Evolutionary conservation across 345 rosid genomes (phyloP).

Genomic region (Lepidium didymum): DNA sequence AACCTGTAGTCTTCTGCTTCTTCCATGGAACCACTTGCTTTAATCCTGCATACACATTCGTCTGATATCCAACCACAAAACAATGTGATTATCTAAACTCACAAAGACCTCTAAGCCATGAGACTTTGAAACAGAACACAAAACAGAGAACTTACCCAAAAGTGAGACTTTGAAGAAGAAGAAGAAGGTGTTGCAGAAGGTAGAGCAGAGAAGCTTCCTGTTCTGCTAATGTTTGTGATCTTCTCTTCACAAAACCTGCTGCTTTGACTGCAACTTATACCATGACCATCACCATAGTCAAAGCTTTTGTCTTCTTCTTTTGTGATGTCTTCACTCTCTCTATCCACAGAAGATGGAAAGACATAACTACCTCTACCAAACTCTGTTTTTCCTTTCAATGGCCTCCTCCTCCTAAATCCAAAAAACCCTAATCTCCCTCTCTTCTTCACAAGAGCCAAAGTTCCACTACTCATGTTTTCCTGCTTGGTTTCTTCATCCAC

Average conservation of each 20-base stretch:
- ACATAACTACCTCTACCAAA: conserved; percentile 52
- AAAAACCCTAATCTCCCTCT: conserved; percentile 32
- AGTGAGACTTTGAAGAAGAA: conserved; percentile 38
- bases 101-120: not conserved
- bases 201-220: conserved; percentile 41
- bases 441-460: conserved; percentile 23
- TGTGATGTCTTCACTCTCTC: conserved; percentile 20
- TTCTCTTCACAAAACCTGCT: conserved; percentile 24
- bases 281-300: conserved; percentile 7
- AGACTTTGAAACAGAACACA: not conserved
- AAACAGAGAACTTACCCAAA: conserved; percentile 55
- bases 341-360: conserved; percentile 48
- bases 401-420: conserved; percentile 42
- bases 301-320: conserved; percentile 16
- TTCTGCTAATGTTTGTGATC: conserved; percentile 34
- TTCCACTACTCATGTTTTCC: conserved; percentile 5
- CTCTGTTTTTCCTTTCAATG: conserved; percentile 39
- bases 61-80: conserved; percentile 41
- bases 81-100: not conserved
- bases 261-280: conserved; percentile 24
- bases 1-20: conserved; percentile 33
- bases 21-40: conserved; percentile 70
- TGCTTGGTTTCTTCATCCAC: conserved; percentile 10
- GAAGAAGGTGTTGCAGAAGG: not conserved
- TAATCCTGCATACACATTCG: conserved; percentile 52